A percentile compares a stretch with the other conserved stretches of the same genome.
phyloP scores from a whole-genome alignment of 352 stramenopile species.

The Pythium scleroteichum region DNA sequence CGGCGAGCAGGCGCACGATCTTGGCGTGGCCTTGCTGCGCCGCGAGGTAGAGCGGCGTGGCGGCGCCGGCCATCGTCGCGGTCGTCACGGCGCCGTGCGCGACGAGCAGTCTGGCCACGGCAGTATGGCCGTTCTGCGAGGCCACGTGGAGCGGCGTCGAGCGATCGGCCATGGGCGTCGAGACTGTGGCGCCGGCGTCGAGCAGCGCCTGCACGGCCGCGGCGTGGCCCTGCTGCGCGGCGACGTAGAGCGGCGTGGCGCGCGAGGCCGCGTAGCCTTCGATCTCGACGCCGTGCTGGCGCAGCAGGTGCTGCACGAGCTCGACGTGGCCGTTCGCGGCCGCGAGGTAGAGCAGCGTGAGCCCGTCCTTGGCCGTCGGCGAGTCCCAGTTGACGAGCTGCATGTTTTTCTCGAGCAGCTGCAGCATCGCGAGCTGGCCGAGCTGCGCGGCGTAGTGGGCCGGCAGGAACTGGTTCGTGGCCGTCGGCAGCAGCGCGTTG shows the following conservation, averaged over 20 bases:
- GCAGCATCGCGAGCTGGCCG: slow-evolving; percentile 24
- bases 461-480: slow-evolving; percentile 27
- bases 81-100: slow-evolving; percentile 52
- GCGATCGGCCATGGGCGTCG: slow-evolving; percentile 69
- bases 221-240: slow-evolving; percentile 50
- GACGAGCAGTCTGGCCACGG: slow-evolving; percentile 57
- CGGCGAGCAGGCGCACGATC: slow-evolving; percentile 16
- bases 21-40: slow-evolving; percentile 63
- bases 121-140: slow-evolving; percentile 71
- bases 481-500: slow-evolving; percentile 16
- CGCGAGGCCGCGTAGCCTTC: slow-evolving; percentile 28
- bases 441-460: slow-evolving; percentile 31
- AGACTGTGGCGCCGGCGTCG: slow-evolving; percentile 17
- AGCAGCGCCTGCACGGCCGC: slow-evolving; percentile 21
- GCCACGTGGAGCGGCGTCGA: slow-evolving; percentile 79
- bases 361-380: slow-evolving; percentile 25
- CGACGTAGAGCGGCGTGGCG: slow-evolving; percentile 66
- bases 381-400: slow-evolving; percentile 30
- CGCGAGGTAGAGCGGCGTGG: slow-evolving; percentile 78
- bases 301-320: slow-evolving; percentile 23
- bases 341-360: slow-evolving; percentile 28
- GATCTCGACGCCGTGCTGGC: slow-evolving; percentile 15
- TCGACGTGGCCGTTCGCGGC: slow-evolving; percentile 26
- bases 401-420: slow-evolving; percentile 24
- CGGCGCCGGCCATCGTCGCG: slow-evolving; percentile 35